Percentiles rank a stretch among this genome's conserved stretches.
These are phyloP conservation scores for Capsella bursapastoris DNA, from an alignment of 345 rosid genomes.

Conservation along the genomic window DNA sequence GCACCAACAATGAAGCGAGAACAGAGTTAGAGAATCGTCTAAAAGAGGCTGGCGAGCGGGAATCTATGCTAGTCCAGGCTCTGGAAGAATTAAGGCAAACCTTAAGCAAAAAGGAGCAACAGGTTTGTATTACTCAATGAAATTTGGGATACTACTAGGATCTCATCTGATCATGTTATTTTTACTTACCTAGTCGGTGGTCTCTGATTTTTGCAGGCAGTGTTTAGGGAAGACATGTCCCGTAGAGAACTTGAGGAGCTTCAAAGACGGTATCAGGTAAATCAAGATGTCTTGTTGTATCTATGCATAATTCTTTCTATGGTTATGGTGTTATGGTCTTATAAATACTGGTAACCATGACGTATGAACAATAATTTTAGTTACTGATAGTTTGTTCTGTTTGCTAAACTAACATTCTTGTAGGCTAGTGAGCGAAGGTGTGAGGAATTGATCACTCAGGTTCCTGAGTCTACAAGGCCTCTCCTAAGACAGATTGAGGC, in stretches of 20 bases:
- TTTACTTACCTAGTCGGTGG: constrained; percentile 25
- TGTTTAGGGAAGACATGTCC: constrained; percentile 79
- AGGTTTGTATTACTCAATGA: constrained; percentile 57
- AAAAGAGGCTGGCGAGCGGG: constrained; percentile 94
- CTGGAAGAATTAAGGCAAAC: constrained; percentile 95
- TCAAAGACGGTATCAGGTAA: constrained; percentile 91
- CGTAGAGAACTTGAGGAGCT: constrained; percentile 86
- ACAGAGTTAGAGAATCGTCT: constrained; percentile 84
- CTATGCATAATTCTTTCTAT: neutral
- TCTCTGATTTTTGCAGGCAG: constrained; percentile 57
- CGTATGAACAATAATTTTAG: constrained; percentile 2
- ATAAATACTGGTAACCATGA: neutral
- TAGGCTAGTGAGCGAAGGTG: constrained; percentile 99
- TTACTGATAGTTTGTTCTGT: constrained; percentile 19
- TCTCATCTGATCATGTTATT: constrained; percentile 11
- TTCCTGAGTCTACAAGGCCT: constrained; percentile 99
- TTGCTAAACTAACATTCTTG: constrained; percentile 33
- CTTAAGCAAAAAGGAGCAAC: constrained; percentile 90
- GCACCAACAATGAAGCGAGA: constrained; percentile 87
- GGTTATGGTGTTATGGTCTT: constrained; percentile 16
- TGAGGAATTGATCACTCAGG: constrained; percentile 96
- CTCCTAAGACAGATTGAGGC: constrained; percentile 98
- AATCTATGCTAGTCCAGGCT: constrained; percentile 91
- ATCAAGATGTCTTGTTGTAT: constrained; percentile 28
- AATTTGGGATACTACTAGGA: constrained; percentile 18